Evolutionary conservation across 179 eudicot species (phyloP), one percentile per base, ranked within the genome.

Genomic region (Actinidia arguta): DNA sequence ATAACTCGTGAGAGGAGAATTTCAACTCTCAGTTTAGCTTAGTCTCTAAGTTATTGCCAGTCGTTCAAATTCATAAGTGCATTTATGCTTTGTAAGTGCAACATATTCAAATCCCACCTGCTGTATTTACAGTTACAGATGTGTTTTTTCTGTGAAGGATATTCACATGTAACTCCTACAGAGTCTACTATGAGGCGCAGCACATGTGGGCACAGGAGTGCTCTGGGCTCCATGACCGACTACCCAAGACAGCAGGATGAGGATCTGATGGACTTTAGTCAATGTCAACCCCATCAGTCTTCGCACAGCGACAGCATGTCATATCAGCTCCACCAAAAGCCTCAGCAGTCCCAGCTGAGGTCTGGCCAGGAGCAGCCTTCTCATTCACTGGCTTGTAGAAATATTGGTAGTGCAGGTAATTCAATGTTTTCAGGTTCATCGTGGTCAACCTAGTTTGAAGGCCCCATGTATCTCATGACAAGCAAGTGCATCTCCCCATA

Each of bases 231-330:
- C 22, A n/a, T 66, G 46, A 71, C 82, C 59, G 36, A 85, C 69
- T 56, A 52, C 62, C 63, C 79, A 69, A 76, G 81, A 81, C 83
- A 77, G 52, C 63, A 75, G 82, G 79, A 81, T 47, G 83, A 78
- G 24, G 80, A 81, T 76, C 68, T 39, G 76, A 81, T 44, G 24
- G 75, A 73, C 75, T 51, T 59, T 17, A 27, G 64, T 48, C 71
- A 11, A 42, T 56, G 20, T 73, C 77, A 72, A 51, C 66, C 48
- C 54, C 79, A 66, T 50, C 73, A 74, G 36, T 64, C 80, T 22
- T 78, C 73, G 54, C 24, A 48, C 78, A 72, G 59, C 22, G 39
- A 83, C 58, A 9, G 10, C 20, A 80, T 64, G 73, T 36, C 68
- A 46, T 75, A 67, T 68, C 82, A 83, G 73, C 81, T 79, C 22